A percentile compares a stretch with the other conserved stretches of the same genome.
These are phyloP conservation scores for Echium plantagineum DNA, from an alignment of 257 asterid species.

Conservation along the genomic window DNA sequence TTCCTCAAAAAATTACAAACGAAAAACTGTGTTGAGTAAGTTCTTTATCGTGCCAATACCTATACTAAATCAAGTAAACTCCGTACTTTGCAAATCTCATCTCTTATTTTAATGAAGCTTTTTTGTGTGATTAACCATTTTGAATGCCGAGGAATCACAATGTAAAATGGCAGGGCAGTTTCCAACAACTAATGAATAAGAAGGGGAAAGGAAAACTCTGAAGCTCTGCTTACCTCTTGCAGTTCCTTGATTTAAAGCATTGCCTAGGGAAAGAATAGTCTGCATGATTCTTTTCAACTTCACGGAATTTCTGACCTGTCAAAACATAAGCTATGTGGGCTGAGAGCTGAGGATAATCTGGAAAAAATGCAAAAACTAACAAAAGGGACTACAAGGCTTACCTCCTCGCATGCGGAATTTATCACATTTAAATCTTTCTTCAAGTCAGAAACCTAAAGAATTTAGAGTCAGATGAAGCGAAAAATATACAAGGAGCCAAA, in stretches of 20 bases:
- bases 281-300: conserved; percentile 78
- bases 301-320: conserved; percentile 69
- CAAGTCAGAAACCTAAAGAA: conserved; percentile 51
- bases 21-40: too few relatives aligned
- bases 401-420: conserved; percentile 73
- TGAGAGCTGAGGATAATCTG: conserved; percentile 2
- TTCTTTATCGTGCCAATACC: too few relatives aligned
- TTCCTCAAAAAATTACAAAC: too few relatives aligned
- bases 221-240: conserved; percentile 52
- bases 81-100: too few relatives aligned
- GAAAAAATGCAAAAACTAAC: neutral
- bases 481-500: neutral
- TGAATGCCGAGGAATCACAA: too few relatives aligned
- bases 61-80: too few relatives aligned
- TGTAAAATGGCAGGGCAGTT: too few relatives aligned
- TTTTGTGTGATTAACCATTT: too few relatives aligned
- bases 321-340: conserved; percentile 17
- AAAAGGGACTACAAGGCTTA: conserved; percentile 19
- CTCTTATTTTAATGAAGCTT: too few relatives aligned
- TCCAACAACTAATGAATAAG: too few relatives aligned
- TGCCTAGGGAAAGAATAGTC: conserved; percentile 71
- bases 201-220: neutral
- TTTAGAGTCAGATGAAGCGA: neutral
- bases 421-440: conserved; percentile 42
- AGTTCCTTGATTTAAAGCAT: conserved; percentile 87